Evolutionary conservation across 2,329 filamentous ascomycete species (phyloP).

Genomic region (Penicillium sumatraense): DNA sequence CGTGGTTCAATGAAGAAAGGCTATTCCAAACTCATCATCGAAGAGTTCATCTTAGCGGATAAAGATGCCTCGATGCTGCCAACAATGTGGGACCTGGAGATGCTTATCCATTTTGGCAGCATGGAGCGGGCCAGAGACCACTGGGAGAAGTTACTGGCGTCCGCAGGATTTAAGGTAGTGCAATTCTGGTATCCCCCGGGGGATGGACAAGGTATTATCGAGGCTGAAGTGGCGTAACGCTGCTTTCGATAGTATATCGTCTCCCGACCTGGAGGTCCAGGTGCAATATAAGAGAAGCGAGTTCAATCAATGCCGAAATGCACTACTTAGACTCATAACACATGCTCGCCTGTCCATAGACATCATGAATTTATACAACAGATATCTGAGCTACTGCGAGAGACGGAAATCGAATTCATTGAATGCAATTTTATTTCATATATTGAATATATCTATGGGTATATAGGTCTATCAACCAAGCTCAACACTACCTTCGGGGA

Average conservation of each 20-base stretch:
- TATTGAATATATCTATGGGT: background rate
- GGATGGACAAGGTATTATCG: conserved; percentile 11
- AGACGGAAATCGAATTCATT: too few species aligned
- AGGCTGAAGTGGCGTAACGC: conserved; percentile 9
- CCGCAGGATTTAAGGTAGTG: conserved; percentile 39
- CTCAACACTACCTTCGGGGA: conserved; percentile 52
- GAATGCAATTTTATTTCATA: background rate
- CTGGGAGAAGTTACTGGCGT: conserved; percentile 38
- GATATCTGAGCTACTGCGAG: too few species aligned
- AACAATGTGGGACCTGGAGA: conserved; percentile 37
- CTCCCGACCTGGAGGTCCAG: background rate
- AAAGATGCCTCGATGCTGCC: conserved; percentile 28
- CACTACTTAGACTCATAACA: too few species aligned
- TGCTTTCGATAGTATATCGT: background rate
- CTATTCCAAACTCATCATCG: conserved; percentile 45
- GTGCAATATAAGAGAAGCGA: too few species aligned
- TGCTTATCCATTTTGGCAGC: conserved; percentile 38
- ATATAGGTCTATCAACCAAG: conserved; percentile 32
- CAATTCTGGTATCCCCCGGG: conserved; percentile 13
- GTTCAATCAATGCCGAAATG: too few species aligned
- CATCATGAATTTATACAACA: too few species aligned
- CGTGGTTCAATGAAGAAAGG: conserved; percentile 35
- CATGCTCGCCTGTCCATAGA: too few species aligned
- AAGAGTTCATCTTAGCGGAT: conserved; percentile 46
- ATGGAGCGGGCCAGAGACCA: conserved; percentile 38